Percentiles rank a stretch among this genome's conserved stretches.
phyloP scores from a whole-genome alignment of 768 basidiomycete species.

The Artomyces pyxidatus region DNA sequence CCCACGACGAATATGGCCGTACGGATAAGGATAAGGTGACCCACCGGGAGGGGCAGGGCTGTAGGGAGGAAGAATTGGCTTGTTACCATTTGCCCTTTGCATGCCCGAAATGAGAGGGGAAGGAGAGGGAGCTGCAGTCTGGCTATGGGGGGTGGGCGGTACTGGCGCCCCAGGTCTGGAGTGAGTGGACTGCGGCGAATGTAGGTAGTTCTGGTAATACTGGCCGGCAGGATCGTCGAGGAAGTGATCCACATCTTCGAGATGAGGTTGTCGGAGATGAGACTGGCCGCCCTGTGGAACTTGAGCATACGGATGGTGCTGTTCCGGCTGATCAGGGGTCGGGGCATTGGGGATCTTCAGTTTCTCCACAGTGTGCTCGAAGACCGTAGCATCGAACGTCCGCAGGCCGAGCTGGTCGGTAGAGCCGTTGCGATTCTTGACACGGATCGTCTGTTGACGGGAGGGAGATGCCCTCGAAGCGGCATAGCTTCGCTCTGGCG shows the following conservation, averaged over 20 bases:
- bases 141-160: slow-evolving; percentile 72
- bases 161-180: slow-evolving; percentile 65
- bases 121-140: slow-evolving; percentile 66
- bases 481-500: slow-evolving; percentile 3
- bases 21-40: slow-evolving; percentile 77
- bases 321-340: background rate
- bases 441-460: slow-evolving; percentile 3
- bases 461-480: background rate
- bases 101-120: slow-evolving; percentile 53
- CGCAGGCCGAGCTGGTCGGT: slow-evolving; percentile 13
- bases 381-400: slow-evolving; percentile 11
- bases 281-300: background rate
- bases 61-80: slow-evolving; percentile 30
- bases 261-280: slow-evolving; percentile 20
- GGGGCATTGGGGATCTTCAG: slow-evolving; percentile 3
- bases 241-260: slow-evolving; percentile 52
- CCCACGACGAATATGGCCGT: slow-evolving; percentile 57
- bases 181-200: slow-evolving; percentile 27
- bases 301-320: slow-evolving; percentile 3
- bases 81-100: slow-evolving; percentile 28
- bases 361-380: slow-evolving; percentile 10
- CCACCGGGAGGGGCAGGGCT: slow-evolving; percentile 53
- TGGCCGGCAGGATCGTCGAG: slow-evolving; percentile 51
- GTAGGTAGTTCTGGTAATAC: slow-evolving; percentile 53
- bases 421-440: slow-evolving; percentile 15